Conservation (phyloP, 2,329 filamentous ascomycete species). For the Septoria petroselini region DNA sequence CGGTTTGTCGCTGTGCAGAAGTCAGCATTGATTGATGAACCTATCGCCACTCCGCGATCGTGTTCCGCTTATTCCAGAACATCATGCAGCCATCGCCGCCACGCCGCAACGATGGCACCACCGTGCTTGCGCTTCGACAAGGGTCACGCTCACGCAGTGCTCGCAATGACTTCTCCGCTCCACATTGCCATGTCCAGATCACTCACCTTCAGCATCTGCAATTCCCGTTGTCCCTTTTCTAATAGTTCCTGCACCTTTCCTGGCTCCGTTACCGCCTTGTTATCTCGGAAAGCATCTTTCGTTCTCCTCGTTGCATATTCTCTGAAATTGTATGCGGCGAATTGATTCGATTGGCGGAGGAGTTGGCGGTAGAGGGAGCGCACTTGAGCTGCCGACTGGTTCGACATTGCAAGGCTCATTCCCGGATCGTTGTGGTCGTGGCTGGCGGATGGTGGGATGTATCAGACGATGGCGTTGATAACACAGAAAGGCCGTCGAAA, state of each 20-base stretch:
- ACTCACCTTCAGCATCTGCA: constrained; percentile 86
- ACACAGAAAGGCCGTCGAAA: too few relatives aligned
- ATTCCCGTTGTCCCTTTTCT: constrained; percentile 79
- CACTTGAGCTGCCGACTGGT: constrained; percentile 30
- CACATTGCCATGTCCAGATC: background rate
- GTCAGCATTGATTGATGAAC: constrained; percentile 39
- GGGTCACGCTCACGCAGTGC: background rate
- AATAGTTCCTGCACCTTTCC: constrained; percentile 81
- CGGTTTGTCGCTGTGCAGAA: constrained; percentile 75
- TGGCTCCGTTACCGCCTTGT: constrained; percentile 68
- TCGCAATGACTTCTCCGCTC: background rate
- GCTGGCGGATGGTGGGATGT: background rate
- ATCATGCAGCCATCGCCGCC: background rate
- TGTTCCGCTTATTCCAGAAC: too few relatives aligned
- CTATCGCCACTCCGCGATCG: too few relatives aligned
- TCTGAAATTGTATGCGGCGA: constrained; percentile 94
- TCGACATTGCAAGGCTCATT: constrained; percentile 22
- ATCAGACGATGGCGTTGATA: too few relatives aligned
- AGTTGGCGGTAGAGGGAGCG: constrained; percentile 71
- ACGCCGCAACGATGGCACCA: background rate
- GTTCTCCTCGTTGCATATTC: constrained; percentile 93
- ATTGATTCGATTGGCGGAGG: constrained; percentile 79
- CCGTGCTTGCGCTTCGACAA: background rate
- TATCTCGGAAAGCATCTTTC: constrained; percentile 82
- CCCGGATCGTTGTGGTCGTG: background rate